Evolutionary conservation across 306 rosid genomes (phyloP).

Genomic region (Cajanus cajan): DNA sequence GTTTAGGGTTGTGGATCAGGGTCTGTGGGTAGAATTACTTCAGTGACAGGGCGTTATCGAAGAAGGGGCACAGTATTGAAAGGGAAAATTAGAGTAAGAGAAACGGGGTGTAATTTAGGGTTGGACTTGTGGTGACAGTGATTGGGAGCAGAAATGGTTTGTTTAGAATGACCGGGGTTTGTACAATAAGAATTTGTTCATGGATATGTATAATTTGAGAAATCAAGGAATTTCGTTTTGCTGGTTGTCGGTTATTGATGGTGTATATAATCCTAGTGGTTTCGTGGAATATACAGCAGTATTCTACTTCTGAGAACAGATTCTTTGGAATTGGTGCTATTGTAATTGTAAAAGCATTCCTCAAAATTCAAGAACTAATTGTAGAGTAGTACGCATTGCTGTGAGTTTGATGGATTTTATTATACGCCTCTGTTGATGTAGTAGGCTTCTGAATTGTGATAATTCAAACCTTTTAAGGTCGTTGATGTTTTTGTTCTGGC

Average conservation of each 20-base stretch:
- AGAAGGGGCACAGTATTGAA: neutral
- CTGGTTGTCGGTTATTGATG: slow-evolving; percentile 2
- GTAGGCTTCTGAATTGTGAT: neutral
- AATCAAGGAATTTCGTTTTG: slow-evolving; percentile 3
- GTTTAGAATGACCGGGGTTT: neutral
- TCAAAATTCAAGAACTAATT: neutral
- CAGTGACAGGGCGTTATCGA: neutral
- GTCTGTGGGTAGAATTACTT: slow-evolving; percentile 25
- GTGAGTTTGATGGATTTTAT: neutral
- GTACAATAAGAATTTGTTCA: neutral
- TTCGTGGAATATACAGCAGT: neutral
- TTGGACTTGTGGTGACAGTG: neutral
- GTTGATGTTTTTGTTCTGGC: neutral
- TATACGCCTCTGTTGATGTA: neutral
- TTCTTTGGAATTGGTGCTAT: slow-evolving; percentile 8
- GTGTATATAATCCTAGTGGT: neutral
- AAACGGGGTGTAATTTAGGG: neutral
- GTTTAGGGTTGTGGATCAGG: slow-evolving; percentile 28
- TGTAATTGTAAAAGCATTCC: neutral
- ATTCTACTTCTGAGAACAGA: neutral
- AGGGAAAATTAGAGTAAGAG: slow-evolving; percentile 6
- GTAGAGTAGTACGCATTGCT: neutral
- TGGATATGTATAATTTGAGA: neutral
- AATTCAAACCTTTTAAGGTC: neutral
- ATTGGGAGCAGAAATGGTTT: neutral